A percentile compares a stretch with the other conserved stretches of the same genome.
Evolutionary conservation across 208 protist genomes (phyloP).

Genomic region (Crithidia brevicula): DNA sequence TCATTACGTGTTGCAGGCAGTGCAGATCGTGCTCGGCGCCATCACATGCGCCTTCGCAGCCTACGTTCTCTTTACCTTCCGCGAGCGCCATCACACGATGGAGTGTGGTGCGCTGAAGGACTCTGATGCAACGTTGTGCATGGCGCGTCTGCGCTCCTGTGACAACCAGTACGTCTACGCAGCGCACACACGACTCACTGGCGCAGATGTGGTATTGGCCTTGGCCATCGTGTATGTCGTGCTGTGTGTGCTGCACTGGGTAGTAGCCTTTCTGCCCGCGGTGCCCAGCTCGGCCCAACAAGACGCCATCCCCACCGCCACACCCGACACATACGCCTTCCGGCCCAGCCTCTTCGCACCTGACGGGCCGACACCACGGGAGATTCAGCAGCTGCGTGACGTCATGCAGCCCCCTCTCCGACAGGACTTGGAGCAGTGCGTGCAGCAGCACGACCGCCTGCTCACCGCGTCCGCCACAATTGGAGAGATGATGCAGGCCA

Average conservation of each 20-base stretch:
- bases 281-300: constrained; percentile 31
- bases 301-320: constrained; percentile 37
- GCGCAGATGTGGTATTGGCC: constrained; percentile 29
- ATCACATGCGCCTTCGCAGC: constrained; percentile 53
- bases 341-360: constrained; percentile 71
- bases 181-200: neutral
- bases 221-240: constrained; percentile 47
- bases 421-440: constrained; percentile 41
- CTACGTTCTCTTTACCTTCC: constrained; percentile 49
- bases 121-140: constrained; percentile 23
- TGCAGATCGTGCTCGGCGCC: constrained; percentile 46
- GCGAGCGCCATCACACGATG: constrained; percentile 21
- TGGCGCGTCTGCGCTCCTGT: constrained; percentile 23
- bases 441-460: constrained; percentile 39
- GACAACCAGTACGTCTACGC: constrained; percentile 21
- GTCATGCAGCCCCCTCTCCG: constrained; percentile 46
- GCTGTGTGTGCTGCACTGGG: constrained; percentile 44
- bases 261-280: constrained; percentile 39
- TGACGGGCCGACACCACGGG: constrained; percentile 52
- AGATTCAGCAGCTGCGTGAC: constrained; percentile 31
- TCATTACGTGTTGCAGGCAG: constrained; percentile 46
- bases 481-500: constrained; percentile 79
- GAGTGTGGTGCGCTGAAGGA: constrained; percentile 32
- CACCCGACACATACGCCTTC: constrained; percentile 73
- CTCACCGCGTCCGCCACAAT: constrained; percentile 63